Evolutionary conservation across 2,329 filamentous ascomycete species (phyloP).

Genomic region (Madurella fahalii): DNA sequence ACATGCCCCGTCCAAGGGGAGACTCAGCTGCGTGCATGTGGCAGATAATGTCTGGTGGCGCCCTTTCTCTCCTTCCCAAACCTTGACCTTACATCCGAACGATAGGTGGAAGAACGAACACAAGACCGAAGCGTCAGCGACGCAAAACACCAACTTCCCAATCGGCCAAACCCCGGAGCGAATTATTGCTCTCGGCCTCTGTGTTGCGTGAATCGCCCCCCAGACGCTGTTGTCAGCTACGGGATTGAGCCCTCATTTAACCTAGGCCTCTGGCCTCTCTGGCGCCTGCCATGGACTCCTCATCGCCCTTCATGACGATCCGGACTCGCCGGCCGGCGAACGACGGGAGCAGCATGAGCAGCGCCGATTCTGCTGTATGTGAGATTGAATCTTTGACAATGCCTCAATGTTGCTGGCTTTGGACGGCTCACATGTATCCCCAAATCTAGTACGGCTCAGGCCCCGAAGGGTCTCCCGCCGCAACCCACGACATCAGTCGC

Average conservation of each 20-base stretch:
- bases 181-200: neutral
- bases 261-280: neutral
- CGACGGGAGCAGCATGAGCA: constrained; percentile 44
- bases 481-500: constrained; percentile 55
- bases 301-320: constrained; percentile 50
- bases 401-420: constrained; percentile 30
- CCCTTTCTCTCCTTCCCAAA: neutral
- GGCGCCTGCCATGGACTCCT: constrained; percentile 38
- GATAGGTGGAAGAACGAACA: constrained; percentile 1
- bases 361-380: constrained; percentile 48
- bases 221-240: neutral
- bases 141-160: neutral
- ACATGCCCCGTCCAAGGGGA: neutral
- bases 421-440: constrained; percentile 16
- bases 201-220: neutral
- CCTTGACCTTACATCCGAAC: neutral
- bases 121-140: constrained; percentile 7
- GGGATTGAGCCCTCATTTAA: neutral
- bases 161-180: neutral
- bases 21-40: neutral
- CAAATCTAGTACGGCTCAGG: constrained; percentile 42
- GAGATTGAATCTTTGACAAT: constrained; percentile 2
- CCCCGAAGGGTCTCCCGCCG: constrained; percentile 36
- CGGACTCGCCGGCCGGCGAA: constrained; percentile 43
- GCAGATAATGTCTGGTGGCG: neutral